These are phyloP conservation scores for Fistulinella prunicolor DNA, from an alignment of 768 basidiomycete species.

Conservation along the genomic window DNA sequence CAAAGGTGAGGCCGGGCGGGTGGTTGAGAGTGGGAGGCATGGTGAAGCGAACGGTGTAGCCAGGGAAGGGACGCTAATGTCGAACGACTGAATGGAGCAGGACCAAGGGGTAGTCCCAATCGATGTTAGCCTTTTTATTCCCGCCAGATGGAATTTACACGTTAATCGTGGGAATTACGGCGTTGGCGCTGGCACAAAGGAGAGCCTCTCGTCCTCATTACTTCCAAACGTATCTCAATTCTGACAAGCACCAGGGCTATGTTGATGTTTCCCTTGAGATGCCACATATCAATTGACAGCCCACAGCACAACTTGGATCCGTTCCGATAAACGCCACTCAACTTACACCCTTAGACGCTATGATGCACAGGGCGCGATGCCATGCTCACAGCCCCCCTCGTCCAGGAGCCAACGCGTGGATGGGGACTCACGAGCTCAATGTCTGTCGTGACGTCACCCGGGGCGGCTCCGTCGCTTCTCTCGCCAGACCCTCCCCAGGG, in stretches of 20 bases:
- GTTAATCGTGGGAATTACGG: constrained; percentile 21
- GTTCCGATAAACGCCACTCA: too few species aligned
- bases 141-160: constrained; percentile 2
- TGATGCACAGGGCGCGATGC: too few species aligned
- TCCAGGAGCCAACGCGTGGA: background rate
- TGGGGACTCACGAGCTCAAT: background rate
- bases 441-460: constrained; percentile 9
- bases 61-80: background rate
- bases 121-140: constrained; percentile 19
- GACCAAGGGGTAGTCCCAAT: constrained; percentile 13
- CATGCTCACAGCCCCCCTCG: background rate
- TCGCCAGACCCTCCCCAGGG: background rate
- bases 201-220: background rate
- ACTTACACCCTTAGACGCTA: too few species aligned
- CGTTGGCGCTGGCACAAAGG: too few species aligned
- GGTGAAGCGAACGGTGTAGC: background rate
- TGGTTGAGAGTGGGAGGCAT: constrained; percentile 70
- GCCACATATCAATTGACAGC: too few species aligned
- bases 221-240: background rate
- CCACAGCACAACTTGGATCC: too few species aligned
- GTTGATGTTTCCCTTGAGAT: too few species aligned
- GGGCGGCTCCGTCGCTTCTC: constrained; percentile 1
- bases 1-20: constrained; percentile 60
- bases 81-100: constrained; percentile 5
- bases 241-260: too few species aligned